phyloP scores from a whole-genome alignment of 805 yeast species.

The Starmerella roubikii region DNA sequence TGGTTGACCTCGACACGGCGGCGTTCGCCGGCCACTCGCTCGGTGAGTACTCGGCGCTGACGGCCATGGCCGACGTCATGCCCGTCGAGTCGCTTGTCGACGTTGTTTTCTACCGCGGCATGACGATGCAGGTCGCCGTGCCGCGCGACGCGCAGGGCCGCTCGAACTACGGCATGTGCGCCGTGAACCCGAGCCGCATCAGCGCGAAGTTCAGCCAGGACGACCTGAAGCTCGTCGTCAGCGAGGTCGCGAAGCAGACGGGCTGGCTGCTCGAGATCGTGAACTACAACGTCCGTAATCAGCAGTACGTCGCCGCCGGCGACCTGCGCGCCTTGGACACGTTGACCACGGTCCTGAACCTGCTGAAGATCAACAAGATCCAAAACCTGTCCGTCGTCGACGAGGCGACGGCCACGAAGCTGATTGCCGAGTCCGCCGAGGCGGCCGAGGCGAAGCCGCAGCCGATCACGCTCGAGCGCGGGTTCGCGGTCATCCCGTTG shows the following conservation, averaged over 20 bases:
- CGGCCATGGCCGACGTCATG: constrained; percentile 96
- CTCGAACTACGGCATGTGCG: constrained; percentile 98
- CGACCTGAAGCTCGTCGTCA: constrained; percentile 88
- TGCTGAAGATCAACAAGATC: constrained; percentile 85
- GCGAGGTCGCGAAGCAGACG: constrained; percentile 69
- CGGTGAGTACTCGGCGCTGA: constrained; percentile 97
- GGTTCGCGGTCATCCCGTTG: constrained; percentile 95
- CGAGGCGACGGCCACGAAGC: constrained; percentile 76
- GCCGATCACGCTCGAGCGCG: constrained; percentile 94
- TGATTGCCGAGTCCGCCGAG: constrained; percentile 71
- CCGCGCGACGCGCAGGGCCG: constrained; percentile 93
- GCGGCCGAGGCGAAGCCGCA: constrained; percentile 79
- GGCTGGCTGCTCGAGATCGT: constrained; percentile 95
- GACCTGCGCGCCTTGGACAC: constrained; percentile 92
- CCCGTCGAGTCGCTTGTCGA: constrained; percentile 94
- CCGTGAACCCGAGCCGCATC: constrained; percentile 92
- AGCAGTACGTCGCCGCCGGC: constrained; percentile 98
- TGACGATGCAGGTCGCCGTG: constrained; percentile 99
- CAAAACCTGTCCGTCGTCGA: constrained; percentile 73
- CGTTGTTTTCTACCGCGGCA: constrained; percentile 98
- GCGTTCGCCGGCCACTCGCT: constrained; percentile 98
- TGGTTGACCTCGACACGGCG: constrained; percentile 72
- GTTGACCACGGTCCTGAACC: constrained; percentile 81
- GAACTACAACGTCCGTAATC: constrained; percentile 94
- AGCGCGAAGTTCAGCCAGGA: constrained; percentile 80